Evolutionary conservation across 225 moss, liverwort and hornwort genomes (phyloP), one percentile per base, ranked within the genome.

Genomic region (Takakia lepidozioides): DNA sequence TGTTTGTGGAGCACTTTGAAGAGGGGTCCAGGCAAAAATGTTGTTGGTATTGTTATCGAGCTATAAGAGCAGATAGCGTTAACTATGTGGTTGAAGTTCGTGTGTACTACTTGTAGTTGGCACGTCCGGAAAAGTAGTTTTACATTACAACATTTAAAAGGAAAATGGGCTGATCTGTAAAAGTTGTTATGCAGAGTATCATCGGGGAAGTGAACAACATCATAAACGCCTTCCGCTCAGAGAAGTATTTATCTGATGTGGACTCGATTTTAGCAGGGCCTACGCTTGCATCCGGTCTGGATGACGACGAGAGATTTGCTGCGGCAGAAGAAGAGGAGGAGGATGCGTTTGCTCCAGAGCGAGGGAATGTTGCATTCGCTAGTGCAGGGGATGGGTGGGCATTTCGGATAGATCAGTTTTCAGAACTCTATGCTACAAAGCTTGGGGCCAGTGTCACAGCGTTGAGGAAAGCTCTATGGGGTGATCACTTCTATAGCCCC

Each of bases 121-220:
- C n/a, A n/a, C n/a, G n/a, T n/a, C n/a, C n/a, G n/a, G n/a, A n/a
- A n/a, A n/a, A n/a, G n/a, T n/a, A n/a, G n/a, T n/a, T n/a, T n/a
- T n/a, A n/a, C n/a, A n/a, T n/a, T n/a, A n/a, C n/a, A n/a, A n/a
- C n/a, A n/a, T n/a, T n/a, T n/a, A n/a, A n/a, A n/a, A n/a, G n/a
- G n/a, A n/a, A n/a, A n/a, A n/a, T n/a, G n/a, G n/a, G n/a, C n/a
- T n/a, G n/a, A n/a, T n/a, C n/a, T n/a, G n/a, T n/a, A n/a, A n/a
- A n/a, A n/a, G n/a, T 51, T 54, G 38, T 43, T 48, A 27, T 59
- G 64, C 78, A 93, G 93, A 69, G 78, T 36, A 90, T 95, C 49
- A 86, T 95, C 28, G 81, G 84, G 63, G 93, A 90, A 68, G 93
- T 95, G 43, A 95, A 95, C 64, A 95, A 90, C 39, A 95, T 95